phyloP scores from a whole-genome alignment of 2,329 filamentous ascomycete genomes.

The Trichoderma polysporum region DNA sequence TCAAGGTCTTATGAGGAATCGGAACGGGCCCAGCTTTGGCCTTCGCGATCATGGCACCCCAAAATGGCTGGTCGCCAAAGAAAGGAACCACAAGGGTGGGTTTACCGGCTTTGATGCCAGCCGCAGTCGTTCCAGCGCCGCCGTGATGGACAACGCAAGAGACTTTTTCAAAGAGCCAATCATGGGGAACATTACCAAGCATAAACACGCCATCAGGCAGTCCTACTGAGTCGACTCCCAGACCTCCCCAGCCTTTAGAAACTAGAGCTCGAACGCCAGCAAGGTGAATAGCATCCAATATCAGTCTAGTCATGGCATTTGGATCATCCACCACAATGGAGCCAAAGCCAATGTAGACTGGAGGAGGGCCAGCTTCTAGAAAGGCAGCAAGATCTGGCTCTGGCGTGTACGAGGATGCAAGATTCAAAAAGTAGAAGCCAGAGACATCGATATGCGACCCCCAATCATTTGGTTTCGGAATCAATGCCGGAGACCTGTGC shows the following conservation, averaged over 20 bases:
- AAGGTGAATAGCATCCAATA: constrained; percentile 68
- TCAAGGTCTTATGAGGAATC: constrained; percentile 67
- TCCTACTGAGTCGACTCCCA: constrained; percentile 68
- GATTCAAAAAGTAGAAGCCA: constrained; percentile 73
- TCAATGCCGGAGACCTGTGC: constrained; percentile 65
- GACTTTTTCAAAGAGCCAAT: constrained; percentile 83
- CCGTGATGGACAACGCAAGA: constrained; percentile 85
- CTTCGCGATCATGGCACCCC: constrained; percentile 72
- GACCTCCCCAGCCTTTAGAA: constrained; percentile 84
- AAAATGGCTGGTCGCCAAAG: constrained; percentile 83
- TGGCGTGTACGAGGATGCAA: constrained; percentile 65
- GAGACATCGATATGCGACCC: constrained; percentile 67
- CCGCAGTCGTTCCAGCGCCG: constrained; percentile 83
- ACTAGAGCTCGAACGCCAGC: constrained; percentile 75
- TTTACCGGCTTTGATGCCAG: constrained; percentile 76
- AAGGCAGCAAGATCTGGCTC: constrained; percentile 65
- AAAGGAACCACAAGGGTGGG: constrained; percentile 85
- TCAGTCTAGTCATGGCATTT: constrained; percentile 65
- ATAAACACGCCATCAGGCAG: constrained; percentile 78
- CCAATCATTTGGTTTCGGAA: constrained; percentile 80
- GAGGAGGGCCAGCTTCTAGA: constrained; percentile 65
- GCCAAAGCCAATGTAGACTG: constrained; percentile 80
- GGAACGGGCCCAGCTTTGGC: constrained; percentile 72
- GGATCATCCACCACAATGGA: constrained; percentile 80
- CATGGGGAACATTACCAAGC: constrained; percentile 82